phyloP scores from a whole-genome alignment of 345 rosid genomes.

The Eucalyptus polybractea region DNA sequence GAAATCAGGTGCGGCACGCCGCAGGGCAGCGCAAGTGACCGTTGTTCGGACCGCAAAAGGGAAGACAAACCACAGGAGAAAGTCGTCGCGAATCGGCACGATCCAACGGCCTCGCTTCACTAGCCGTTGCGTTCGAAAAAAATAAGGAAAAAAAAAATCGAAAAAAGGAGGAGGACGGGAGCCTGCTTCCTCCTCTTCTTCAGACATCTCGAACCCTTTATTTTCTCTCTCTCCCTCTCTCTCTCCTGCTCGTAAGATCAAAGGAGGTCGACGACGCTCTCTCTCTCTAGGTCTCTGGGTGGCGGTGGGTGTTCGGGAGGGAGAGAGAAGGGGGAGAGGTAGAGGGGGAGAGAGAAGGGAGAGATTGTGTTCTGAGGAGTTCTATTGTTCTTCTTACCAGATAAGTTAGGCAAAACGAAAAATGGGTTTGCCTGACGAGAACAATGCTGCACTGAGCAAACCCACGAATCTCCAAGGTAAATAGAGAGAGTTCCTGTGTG shows the following conservation, averaged over 20 bases:
- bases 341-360: neutral
- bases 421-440: constrained; percentile 24
- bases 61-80: neutral
- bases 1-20: constrained; percentile 24
- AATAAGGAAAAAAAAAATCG: no score
- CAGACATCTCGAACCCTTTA: neutral
- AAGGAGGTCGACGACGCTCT: neutral
- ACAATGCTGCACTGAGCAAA: constrained; percentile 14
- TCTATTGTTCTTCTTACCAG: neutral
- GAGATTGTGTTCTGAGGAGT: neutral
- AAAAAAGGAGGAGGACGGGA: neutral
- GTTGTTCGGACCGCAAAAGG: constrained; percentile 16
- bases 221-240: neutral
- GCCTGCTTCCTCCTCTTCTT: neutral
- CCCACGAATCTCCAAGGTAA: constrained; percentile 32
- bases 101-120: constrained; percentile 44
- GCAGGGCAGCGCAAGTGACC: constrained; percentile 14
- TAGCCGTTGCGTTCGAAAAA: constrained; percentile 56
- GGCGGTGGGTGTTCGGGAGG: neutral
- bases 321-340: neutral
- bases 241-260: neutral
- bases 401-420: neutral
- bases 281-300: neutral
- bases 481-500: neutral
- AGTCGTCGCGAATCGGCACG: neutral